phyloP scores from a whole-genome alignment of 2,329 filamentous ascomycete genomes.

The Thelonectria blattea region DNA sequence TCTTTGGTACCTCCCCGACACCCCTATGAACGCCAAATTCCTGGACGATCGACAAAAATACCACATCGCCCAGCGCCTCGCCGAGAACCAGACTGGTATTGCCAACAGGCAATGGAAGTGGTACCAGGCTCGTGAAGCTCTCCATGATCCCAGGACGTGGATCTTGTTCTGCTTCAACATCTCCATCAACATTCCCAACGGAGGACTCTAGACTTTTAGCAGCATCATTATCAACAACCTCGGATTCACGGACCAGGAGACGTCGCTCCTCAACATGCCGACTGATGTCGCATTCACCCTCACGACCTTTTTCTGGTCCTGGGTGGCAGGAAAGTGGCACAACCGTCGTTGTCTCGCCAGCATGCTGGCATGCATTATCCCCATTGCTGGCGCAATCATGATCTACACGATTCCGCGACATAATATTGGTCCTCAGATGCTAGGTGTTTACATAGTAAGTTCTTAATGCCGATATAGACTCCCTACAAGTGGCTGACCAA shows the following conservation, averaged over 20 bases:
- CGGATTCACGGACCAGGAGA: constrained; percentile 6
- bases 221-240: constrained; percentile 17
- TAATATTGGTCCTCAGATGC: constrained; percentile 46
- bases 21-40: constrained; percentile 15
- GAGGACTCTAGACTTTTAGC: constrained; percentile 44
- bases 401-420: not conserved
- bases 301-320: constrained; percentile 4
- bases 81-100: constrained; percentile 25
- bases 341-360: constrained; percentile 7
- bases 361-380: not conserved
- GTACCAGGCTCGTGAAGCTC: constrained; percentile 55
- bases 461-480: no score
- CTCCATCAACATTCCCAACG: constrained; percentile 60
- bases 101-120: constrained; percentile 52
- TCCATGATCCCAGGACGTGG: constrained; percentile 61
- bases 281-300: constrained; percentile 20
- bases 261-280: constrained; percentile 16
- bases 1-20: no score
- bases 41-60: constrained; percentile 4
- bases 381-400: not conserved
- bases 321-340: constrained; percentile 8
- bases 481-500: no score
- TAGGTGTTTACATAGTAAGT: constrained; percentile 18
- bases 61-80: constrained; percentile 6
- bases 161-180: constrained; percentile 57